Base-by-base conservation (phyloP, 106 monocot genomes). In the Hemerocallis citrina region DNA sequence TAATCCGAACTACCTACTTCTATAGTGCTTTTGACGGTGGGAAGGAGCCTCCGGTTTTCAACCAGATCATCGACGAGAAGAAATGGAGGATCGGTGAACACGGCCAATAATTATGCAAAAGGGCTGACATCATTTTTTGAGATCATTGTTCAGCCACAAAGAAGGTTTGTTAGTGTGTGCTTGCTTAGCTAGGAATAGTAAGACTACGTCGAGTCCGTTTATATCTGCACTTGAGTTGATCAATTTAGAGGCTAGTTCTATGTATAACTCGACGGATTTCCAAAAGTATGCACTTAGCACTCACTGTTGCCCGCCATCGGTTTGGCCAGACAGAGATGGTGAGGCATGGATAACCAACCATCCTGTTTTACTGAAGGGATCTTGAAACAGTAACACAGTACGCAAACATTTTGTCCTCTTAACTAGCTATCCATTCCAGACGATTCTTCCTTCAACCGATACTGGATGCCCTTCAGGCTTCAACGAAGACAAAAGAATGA, bases 361-460 rank as follows among this genome's bases (percentile, higher is more conserved):
- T n/a, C n/a, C n/a, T n/a, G n/a, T n/a, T n/a, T n/a, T n/a, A n/a
- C n/a, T n/a, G n/a, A n/a, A n/a, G n/a, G n/a, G n/a, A n/a, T n/a
- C n/a, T n/a, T n/a, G n/a, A n/a, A n/a, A n/a, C n/a, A n/a, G n/a
- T n/a, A n/a, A 47, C 28, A 54, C 31, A 32, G n/a, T 32, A 12
- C n/a, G n/a, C n/a, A n/a, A n/a, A n/a, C n/a, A 27, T 32, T 7
- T 5, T 20, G n/a, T 31, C 65, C 28, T 29, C 22, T 11, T 60
- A 57, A 75, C 55, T 83, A 89, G 94, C 47, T 94, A 86, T 71
- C 89, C n/a, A n/a, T n/a, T n/a, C n/a, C 85, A 57, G 85, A 78
- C 62, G 94, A 89, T 72, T 77, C n/a, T n/a, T n/a, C 75, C 23
- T 89, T 68, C 89, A 85, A 89, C 82, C 89, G 94, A 48, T 80